Percentiles rank a stretch among this genome's conserved stretches.
These are phyloP conservation scores for Calonectria fujianensis DNA, from an alignment of 2,329 filamentous ascomycete genomes.

Conservation along the genomic window DNA sequence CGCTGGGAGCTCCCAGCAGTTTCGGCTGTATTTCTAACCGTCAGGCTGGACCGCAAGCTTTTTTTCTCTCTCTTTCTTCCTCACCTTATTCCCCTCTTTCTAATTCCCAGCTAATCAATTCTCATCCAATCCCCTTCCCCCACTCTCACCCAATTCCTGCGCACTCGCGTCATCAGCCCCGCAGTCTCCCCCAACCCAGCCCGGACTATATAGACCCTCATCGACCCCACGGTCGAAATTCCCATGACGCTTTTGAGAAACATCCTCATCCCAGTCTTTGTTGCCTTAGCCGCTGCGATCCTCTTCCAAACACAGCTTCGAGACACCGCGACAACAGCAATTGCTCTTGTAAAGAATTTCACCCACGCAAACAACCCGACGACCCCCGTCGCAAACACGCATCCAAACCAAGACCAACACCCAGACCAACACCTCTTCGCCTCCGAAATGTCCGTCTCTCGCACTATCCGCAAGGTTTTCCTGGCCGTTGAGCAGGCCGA, in stretches of 20 bases:
- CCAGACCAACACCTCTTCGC: constrained; percentile 56
- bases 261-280: constrained; percentile 55
- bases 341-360: constrained; percentile 46
- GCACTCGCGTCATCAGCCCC: constrained; percentile 28
- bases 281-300: constrained; percentile 56
- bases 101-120: constrained; percentile 15
- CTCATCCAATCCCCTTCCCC: not conserved
- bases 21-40: constrained; percentile 36
- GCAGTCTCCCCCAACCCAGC: constrained; percentile 2
- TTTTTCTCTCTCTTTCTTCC: not conserved
- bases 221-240: constrained; percentile 42
- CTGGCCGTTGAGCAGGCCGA: constrained; percentile 90
- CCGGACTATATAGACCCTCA: constrained; percentile 47
- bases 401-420: constrained; percentile 35
- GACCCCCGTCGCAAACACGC: constrained; percentile 30
- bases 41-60: not conserved
- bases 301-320: constrained; percentile 53
- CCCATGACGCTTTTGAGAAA: constrained; percentile 58
- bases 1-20: constrained; percentile 25
- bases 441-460: constrained; percentile 78
- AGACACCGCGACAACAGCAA: constrained; percentile 45
- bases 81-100: constrained; percentile 7
- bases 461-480: constrained; percentile 89
- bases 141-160: not conserved
- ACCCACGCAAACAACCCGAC: constrained; percentile 25